phyloP scores from a whole-genome alignment of 2,329 filamentous ascomycete species.

The Monilinia fructicola region DNA sequence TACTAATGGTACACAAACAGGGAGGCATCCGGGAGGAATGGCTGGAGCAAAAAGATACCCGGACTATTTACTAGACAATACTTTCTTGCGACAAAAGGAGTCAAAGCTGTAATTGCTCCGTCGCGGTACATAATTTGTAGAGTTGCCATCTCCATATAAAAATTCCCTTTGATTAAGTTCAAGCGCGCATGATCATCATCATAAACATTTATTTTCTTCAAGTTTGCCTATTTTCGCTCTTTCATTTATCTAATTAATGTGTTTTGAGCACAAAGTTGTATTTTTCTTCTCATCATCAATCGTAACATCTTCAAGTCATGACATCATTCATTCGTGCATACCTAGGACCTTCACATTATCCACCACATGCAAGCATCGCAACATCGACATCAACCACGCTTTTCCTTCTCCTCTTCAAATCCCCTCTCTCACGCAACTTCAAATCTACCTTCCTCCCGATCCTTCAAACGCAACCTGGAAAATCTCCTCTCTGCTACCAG shows the following conservation, averaged over 20 bases:
- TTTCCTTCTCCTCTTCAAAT: not conserved
- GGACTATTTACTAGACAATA: slow-evolving; percentile 36
- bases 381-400: not conserved
- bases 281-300: not conserved
- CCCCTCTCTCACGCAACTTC: not conserved
- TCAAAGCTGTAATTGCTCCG: slow-evolving; percentile 9
- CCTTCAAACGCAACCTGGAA: not conserved
- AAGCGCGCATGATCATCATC: not conserved
- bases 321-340: not conserved
- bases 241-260: not conserved
- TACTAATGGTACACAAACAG: slow-evolving; percentile 14
- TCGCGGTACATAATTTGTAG: not conserved
- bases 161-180: not conserved
- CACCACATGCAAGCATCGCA: not conserved
- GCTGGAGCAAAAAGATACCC: slow-evolving; percentile 33
- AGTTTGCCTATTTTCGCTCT: not conserved
- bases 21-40: slow-evolving; percentile 32
- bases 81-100: slow-evolving; percentile 26
- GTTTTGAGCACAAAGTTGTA: not conserved
- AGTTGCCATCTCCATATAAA: not conserved
- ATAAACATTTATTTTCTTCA: not conserved
- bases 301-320: not conserved
- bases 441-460: not conserved
- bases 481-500: not conserved
- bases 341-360: not conserved